These are phyloP conservation scores for Immersiporthe knoxdaviesiana DNA, from an alignment of 2,329 filamentous ascomycete genomes.

Conservation along the genomic window DNA sequence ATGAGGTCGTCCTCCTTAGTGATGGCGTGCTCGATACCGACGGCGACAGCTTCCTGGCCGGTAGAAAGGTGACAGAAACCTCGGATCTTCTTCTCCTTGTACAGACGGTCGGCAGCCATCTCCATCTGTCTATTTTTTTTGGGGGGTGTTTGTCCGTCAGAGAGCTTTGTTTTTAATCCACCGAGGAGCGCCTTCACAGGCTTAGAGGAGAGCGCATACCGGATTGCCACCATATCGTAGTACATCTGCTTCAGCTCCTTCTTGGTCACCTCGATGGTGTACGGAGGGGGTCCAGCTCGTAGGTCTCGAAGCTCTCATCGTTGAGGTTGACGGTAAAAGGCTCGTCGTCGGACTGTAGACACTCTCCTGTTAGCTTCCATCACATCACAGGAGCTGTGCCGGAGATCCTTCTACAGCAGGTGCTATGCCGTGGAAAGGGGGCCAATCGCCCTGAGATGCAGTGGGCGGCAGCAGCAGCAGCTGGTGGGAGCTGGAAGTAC, in stretches of 20 bases:
- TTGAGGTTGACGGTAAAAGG: slow-evolving; percentile 89
- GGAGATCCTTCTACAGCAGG: neutral
- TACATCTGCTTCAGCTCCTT: slow-evolving; percentile 99
- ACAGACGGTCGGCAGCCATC: slow-evolving; percentile 97
- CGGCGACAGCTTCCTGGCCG: slow-evolving; percentile 95
- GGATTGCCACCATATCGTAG: slow-evolving; percentile 91
- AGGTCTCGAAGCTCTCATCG: slow-evolving; percentile 99
- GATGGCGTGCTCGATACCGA: slow-evolving; percentile 96
- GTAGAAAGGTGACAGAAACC: slow-evolving; percentile 99
- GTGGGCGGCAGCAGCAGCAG: slow-evolving; percentile 8
- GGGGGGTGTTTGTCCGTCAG: slow-evolving; percentile 28
- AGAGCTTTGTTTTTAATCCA: neutral
- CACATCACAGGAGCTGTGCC: neutral
- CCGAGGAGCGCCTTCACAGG: neutral
- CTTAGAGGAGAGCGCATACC: slow-evolving; percentile 60
- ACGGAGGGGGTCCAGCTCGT: slow-evolving; percentile 96
- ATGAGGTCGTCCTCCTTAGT: slow-evolving; percentile 91
- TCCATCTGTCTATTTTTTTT: slow-evolving; percentile 81
- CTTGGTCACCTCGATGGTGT: slow-evolving; percentile 93
- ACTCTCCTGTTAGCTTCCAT: slow-evolving; percentile 18
- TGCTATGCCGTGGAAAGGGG: neutral
- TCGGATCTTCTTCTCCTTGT: slow-evolving; percentile 99
- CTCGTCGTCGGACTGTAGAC: slow-evolving; percentile 82
- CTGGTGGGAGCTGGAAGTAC: neutral
- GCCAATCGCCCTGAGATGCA: neutral